Base-by-base conservation (phyloP, 495 filamentous ascomycete genomes). In the Gamarada debralockiae region DNA sequence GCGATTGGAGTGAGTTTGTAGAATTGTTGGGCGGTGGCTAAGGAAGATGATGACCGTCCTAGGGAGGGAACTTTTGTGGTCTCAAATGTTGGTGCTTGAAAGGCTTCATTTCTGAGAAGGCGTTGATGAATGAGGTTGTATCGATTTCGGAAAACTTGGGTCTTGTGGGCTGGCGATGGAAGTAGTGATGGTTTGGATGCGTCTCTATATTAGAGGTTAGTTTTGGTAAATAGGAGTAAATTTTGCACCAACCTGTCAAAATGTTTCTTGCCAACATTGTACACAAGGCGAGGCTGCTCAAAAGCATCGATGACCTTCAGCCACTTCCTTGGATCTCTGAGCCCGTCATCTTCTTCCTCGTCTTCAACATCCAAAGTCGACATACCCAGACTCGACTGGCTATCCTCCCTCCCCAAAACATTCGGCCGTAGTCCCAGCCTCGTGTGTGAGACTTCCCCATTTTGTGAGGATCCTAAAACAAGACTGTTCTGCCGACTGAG, bases 1-100 rank as follows among this genome's bases (percentile, higher is more conserved):
- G 92, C 83, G 50, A 98, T 89, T 6, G 91, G 89, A 0, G 93
- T 97, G 37, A 98, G 79, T 62, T 90, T 95, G 70, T 95, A 91
- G 13, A 82, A 81, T 59, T 89, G 79, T 51, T 80, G 77, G 1
- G 56, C 48, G 20, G 63, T 71, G 45, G 70, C 27, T 21, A 79
- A 69, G 38, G 73, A 74, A n/a, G 80, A 81, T 2, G 71, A 69
- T 15, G 82, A 79, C 15, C 80, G 72, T 57, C 75, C 74, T n/a
- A 77, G 59, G 1, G 75, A 71, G 6, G 65, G 13, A 3, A n/a
- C 50, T 27, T 71, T 68, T 31, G 77, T 66, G 3, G 74, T 70
- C 7, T 70, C 72, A 44, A 87, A 80, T 18, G 85, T 74, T 2
- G 90, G 86, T 13, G 83, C 80, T 62, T 97, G 92, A 60, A 97